phyloP scores from a whole-genome alignment of 208 protist species.

The Crithidia thermophila region DNA sequence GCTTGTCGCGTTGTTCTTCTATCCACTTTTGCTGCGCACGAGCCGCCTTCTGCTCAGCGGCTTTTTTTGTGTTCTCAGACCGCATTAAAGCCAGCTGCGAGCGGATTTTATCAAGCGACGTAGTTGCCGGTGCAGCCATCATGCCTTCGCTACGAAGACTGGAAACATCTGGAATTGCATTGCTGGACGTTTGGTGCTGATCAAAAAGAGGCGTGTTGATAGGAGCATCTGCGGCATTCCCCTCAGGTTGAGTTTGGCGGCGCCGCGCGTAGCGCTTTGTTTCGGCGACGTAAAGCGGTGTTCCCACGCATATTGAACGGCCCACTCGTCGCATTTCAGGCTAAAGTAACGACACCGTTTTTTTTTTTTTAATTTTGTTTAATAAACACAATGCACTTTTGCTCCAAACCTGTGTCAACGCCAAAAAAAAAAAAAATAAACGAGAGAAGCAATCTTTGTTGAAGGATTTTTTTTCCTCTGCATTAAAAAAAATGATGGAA shows the following conservation, averaged over 20 bases:
- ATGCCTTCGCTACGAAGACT: conserved; percentile 30
- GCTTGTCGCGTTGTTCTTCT: conserved; percentile 2
- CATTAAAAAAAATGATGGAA: not conserved
- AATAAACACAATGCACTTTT: not conserved
- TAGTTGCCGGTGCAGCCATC: conserved; percentile 51
- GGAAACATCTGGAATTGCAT: conserved; percentile 10
- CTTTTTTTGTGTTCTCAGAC: conserved; percentile 19
- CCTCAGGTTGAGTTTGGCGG: conserved; percentile 5
- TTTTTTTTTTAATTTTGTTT: not conserved
- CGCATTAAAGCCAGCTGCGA: conserved; percentile 42
- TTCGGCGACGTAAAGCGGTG: not conserved
- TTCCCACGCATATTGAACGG: not conserved
- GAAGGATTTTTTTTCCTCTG: not conserved
- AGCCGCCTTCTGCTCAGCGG: conserved; percentile 4
- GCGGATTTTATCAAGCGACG: conserved; percentile 67
- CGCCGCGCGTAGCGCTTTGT: conserved; percentile 23
- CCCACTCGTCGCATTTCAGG: not conserved
- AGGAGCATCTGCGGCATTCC: not conserved
- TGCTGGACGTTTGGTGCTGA: not conserved
- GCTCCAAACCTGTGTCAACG: no score
- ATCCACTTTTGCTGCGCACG: conserved; percentile 19
- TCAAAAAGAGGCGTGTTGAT: not conserved
- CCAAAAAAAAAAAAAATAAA: not conserved
- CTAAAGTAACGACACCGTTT: not conserved
- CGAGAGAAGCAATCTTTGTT: no score